These are phyloP conservation scores for Astrephomene gubernaculifera DNA, from an alignment of 139 green algal species.

Conservation along the genomic window DNA sequence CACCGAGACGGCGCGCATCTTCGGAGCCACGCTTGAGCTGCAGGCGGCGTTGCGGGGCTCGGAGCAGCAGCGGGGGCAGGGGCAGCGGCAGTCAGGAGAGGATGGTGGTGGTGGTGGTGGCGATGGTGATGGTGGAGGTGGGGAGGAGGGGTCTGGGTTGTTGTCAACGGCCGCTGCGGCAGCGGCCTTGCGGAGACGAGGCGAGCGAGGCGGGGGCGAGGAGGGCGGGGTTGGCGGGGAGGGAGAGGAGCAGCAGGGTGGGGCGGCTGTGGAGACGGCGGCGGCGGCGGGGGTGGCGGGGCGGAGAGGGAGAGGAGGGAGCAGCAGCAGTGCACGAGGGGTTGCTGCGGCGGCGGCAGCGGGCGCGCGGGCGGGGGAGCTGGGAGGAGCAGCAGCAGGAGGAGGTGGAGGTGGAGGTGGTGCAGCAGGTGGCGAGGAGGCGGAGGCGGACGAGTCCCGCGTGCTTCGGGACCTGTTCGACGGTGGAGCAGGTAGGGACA, in stretches of 20 bases:
- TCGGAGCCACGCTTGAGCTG: slow-evolving; percentile 63
- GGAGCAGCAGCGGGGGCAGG: background rate
- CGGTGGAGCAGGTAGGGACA: slow-evolving; percentile 57
- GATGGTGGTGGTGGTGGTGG: slow-evolving; percentile 21
- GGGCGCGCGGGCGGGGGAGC: background rate
- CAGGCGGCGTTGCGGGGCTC: slow-evolving; percentile 5
- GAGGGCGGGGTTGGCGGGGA: background rate
- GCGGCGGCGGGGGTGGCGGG: background rate
- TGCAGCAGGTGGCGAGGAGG: background rate
- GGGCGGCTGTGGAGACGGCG: too few relatives aligned
- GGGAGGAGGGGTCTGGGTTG: background rate
- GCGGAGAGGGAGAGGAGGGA: background rate
- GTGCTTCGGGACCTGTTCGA: slow-evolving; percentile 93
- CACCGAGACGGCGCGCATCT: slow-evolving; percentile 87
- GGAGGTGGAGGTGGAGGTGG: background rate
- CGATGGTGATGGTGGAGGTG: too few relatives aligned
- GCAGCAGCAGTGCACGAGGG: too few relatives aligned
- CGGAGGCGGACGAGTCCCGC: slow-evolving; percentile 59
- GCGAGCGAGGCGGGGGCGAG: background rate
- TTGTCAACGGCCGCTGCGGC: slow-evolving; percentile 20
- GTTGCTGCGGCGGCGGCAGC: background rate
- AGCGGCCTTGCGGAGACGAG: background rate
- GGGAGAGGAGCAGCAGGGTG: background rate
- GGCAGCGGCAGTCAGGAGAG: background rate
- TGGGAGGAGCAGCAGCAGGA: background rate